phyloP scores from a whole-genome alignment of 306 rosid genomes.

The Acacia melanoxylon region DNA sequence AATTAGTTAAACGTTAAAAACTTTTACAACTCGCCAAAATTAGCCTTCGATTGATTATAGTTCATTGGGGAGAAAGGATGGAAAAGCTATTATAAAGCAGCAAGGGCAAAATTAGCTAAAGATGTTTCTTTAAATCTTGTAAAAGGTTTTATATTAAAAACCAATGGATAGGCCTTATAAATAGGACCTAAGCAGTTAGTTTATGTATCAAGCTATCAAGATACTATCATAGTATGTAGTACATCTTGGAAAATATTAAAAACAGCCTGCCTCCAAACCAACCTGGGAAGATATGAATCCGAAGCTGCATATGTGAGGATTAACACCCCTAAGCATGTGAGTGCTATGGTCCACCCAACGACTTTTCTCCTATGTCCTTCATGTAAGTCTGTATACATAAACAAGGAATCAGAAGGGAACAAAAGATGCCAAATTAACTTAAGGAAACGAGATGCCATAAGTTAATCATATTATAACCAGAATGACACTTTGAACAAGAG shows the following conservation, averaged over 20 bases:
- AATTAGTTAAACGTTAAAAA: too few species aligned
- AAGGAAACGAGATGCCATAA: conserved; percentile 16
- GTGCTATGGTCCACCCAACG: conserved; percentile 72
- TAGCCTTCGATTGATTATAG: not conserved
- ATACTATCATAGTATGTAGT: not conserved
- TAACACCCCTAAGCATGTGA: conserved; percentile 71
- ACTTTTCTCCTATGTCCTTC: conserved; percentile 56
- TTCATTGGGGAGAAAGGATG: not conserved
- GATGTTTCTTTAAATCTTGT: not conserved
- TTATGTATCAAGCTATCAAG: conserved; percentile 1
- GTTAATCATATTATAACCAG: not conserved
- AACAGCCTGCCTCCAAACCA: conserved; percentile 26
- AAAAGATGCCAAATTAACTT: conserved; percentile 7
- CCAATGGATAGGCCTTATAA: not conserved
- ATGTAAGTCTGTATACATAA: conserved; percentile 47
- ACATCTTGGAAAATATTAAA: conserved; percentile 16
- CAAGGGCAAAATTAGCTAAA: not conserved
- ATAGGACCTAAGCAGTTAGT: not conserved
- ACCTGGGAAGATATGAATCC: conserved; percentile 59
- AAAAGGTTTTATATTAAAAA: not conserved
- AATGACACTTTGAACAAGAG: not conserved
- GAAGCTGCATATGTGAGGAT: conserved; percentile 83
- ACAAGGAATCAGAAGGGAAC: conserved; percentile 5
- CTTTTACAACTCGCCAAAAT: not conserved
- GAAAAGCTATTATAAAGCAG: not conserved